Evolutionary conservation across 2,329 filamentous ascomycete species (phyloP), one percentile per base, ranked within the genome.

Genomic region (Spiromastix sp.): DNA sequence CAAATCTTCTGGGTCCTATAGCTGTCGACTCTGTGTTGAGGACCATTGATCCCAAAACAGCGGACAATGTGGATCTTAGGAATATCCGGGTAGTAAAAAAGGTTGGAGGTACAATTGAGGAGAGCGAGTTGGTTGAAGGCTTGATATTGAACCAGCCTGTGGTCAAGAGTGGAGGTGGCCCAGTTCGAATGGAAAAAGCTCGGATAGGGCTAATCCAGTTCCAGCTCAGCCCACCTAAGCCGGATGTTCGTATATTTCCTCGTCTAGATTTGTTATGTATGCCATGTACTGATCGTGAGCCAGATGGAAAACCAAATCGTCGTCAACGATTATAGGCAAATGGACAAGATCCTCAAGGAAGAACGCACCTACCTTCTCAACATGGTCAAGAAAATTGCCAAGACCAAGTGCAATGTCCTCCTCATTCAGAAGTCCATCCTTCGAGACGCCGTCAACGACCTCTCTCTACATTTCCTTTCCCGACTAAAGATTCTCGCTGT

Each of bases 371-470:
- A 98, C 65, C 77, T 98, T 45, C 75, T 98, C 40, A 96, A 96
- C 71, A 84, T 98, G 77, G 87, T 93, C 57, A 96, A 98, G 77
- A 98, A 96, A 74, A 98, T 98, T 64, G 95, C 96, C 70, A 98
- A 96, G 74, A 87, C 91, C 48, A 98, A 96, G 71, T 98, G 91
- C 69, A 98, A 98, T 54, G 91, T 98, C 28, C 78, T 96, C 29
- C 72, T 98, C 48, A 96, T 98, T 50, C 91, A 98, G 58, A 98
- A 98, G 68, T 96, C 89, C 10, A 98, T 98, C 50, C 77, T 98
- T 40, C 80, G 91, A 50, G 91, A 98, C 54, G 91, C 91, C 22
- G 87, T 98, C 60, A 98, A 98, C 68, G 91, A 98, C 52, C 74
- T 98, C 39, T 93, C 85, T 43, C 74, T 98, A 45, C 91, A 98